A percentile compares a stretch with the other conserved stretches of the same genome.
phyloP scores from a whole-genome alignment of 768 basidiomycete genomes.

The Ramaria rubella region DNA sequence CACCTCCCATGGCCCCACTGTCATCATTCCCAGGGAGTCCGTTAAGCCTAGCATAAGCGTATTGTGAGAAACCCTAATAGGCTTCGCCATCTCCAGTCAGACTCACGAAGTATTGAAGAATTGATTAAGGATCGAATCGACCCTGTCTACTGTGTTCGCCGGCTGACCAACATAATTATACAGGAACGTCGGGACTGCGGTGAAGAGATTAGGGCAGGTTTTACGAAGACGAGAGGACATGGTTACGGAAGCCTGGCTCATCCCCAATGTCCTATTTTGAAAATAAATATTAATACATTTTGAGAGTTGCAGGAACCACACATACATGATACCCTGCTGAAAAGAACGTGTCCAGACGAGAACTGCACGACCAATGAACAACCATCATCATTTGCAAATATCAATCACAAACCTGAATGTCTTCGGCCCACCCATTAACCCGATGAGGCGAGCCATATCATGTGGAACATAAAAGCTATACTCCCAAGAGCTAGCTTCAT shows the following conservation, averaged over 20 bases:
- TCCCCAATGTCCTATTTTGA: conserved; percentile 4
- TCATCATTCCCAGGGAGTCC: conserved; percentile 18
- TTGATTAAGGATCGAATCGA: conserved; percentile 8
- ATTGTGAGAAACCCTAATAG: not conserved
- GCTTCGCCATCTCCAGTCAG: not conserved
- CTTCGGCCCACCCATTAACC: conserved; percentile 12
- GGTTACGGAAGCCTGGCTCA: conserved; percentile 11
- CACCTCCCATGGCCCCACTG: conserved; percentile 10
- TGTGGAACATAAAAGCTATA: conserved; percentile 18
- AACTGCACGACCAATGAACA: not conserved
- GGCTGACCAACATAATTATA: conserved; percentile 18
- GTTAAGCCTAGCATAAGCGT: conserved; percentile 1
- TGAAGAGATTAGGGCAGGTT: not conserved
- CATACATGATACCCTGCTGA: conserved; percentile 9
- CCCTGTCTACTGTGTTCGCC: conserved; percentile 17
- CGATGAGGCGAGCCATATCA: conserved; percentile 13
- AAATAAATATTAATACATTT: not conserved
- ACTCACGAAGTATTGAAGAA: conserved; percentile 6
- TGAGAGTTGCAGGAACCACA: not conserved
- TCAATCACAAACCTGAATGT: conserved; percentile 8
- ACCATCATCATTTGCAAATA: not conserved
- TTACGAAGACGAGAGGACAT: not conserved
- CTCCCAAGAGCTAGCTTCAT: conserved; percentile 14
- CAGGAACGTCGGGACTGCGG: conserved; percentile 11
- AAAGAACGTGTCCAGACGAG: conserved; percentile 15